Conservation (phyloP, 805 yeast species). For the Zygosaccharomyces siamensis region DNA sequence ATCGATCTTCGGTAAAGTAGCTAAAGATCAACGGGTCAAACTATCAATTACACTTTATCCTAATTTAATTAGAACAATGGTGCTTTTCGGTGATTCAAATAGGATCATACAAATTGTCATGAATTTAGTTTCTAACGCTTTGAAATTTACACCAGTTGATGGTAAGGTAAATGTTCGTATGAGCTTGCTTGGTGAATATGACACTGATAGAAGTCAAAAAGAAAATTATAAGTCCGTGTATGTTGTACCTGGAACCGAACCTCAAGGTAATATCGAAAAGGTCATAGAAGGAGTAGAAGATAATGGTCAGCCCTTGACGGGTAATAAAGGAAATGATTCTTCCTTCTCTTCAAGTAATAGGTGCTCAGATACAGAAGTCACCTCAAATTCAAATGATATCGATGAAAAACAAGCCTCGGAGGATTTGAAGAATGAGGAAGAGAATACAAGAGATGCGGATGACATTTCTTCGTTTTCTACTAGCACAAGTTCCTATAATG, state of each 20-base stretch:
- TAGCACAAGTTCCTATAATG: slow-evolving; percentile 39
- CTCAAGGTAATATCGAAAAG: slow-evolving; percentile 8
- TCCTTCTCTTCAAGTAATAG: slow-evolving; percentile 1
- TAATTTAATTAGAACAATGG: slow-evolving; percentile 51
- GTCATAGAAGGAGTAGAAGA: background rate
- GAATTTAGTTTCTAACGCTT: slow-evolving; percentile 85
- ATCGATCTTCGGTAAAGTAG: slow-evolving; percentile 78
- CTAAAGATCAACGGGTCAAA: slow-evolving; percentile 69
- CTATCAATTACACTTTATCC: slow-evolving; percentile 63
- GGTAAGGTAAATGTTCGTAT: slow-evolving; percentile 70
- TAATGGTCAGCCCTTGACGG: background rate
- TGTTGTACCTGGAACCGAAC: slow-evolving; percentile 33
- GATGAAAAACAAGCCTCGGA: slow-evolving; percentile 3
- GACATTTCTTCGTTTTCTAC: slow-evolving; percentile 19
- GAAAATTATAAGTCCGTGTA: slow-evolving; percentile 44
- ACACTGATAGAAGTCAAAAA: slow-evolving; percentile 43
- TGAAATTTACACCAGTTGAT: slow-evolving; percentile 88
- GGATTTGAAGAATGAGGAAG: slow-evolving; percentile 7
- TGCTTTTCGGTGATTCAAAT: slow-evolving; percentile 82
- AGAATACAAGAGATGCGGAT: slow-evolving; percentile 12
- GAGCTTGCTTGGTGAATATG: slow-evolving; percentile 67
- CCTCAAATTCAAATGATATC: slow-evolving; percentile 9
- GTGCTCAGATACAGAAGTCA: slow-evolving; percentile 2
- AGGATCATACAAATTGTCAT: slow-evolving; percentile 86
- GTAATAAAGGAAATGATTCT: background rate